Evolutionary conservation across 2,329 filamentous ascomycete genomes (phyloP).

Genomic region (Pseudodiploospora longispora): DNA sequence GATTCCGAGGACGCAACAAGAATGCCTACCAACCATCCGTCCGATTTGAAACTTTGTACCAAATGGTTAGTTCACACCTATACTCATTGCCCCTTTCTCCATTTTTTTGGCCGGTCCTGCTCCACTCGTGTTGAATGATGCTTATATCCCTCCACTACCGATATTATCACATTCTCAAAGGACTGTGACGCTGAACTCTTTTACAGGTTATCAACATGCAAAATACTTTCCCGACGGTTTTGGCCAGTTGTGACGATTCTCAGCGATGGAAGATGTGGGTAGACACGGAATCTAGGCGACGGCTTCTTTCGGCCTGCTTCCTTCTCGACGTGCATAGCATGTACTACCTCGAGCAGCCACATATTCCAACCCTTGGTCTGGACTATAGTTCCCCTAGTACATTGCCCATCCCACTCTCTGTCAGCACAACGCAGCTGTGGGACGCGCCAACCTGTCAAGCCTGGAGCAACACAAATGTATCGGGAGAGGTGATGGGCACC

Average conservation of each 20-base stretch:
- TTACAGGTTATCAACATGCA: constrained; percentile 32
- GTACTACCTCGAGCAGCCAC: constrained; percentile 44
- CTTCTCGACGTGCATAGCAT: constrained; percentile 48
- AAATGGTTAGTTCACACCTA: constrained; percentile 39
- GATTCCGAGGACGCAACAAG: constrained; percentile 44
- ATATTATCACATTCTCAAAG: no score
- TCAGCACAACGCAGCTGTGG: constrained; percentile 39
- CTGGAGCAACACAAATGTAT: constrained; percentile 34
- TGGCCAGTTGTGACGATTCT: constrained; percentile 17
- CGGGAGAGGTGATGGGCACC: constrained; percentile 16
- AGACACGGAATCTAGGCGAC: constrained; percentile 41
- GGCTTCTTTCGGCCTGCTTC: constrained; percentile 49
- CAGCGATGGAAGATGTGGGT: constrained; percentile 46
- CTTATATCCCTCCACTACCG: neutral
- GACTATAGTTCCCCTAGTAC: constrained; percentile 26
- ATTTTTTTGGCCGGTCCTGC: neutral
- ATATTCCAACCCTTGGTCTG: constrained; percentile 24
- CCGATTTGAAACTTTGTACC: constrained; percentile 42
- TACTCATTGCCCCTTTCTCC: neutral
- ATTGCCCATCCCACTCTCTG: constrained; percentile 39
- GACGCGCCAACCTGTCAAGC: constrained; percentile 33
- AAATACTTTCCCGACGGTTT: constrained; percentile 16
- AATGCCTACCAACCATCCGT: constrained; percentile 38
- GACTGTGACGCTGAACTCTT: constrained; percentile 17
- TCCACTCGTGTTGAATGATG: neutral